Evolutionary conservation across 352 stramenopile species (phyloP).

Genomic region (Paralagenidium karlingii): DNA sequence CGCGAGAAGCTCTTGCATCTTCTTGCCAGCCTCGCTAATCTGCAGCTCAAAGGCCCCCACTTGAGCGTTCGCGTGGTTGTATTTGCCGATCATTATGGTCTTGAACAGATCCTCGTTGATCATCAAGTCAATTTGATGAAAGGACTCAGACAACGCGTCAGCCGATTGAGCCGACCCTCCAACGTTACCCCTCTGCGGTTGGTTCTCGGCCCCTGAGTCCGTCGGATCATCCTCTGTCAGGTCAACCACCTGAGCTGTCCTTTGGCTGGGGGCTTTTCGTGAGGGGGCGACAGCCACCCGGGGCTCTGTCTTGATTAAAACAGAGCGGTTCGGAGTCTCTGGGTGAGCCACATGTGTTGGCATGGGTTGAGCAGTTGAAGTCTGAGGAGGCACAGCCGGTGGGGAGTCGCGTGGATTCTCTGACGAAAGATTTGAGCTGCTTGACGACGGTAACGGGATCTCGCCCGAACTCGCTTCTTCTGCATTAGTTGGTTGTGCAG

Average conservation of each 20-base stretch:
- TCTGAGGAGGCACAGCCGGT: not conserved
- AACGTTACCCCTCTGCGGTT: conserved; percentile 12
- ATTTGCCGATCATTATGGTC: conserved; percentile 36
- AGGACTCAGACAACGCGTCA: conserved; percentile 5
- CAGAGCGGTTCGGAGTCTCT: conserved; percentile 4
- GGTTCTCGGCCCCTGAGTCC: conserved; percentile 13
- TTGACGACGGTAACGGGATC: too few relatives aligned
- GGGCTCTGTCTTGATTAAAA: conserved; percentile 12
- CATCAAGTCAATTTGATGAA: conserved; percentile 20
- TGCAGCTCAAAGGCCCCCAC: conserved; percentile 36
- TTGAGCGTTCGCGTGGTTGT: conserved; percentile 30
- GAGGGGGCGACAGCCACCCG: too few relatives aligned
- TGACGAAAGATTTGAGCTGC: too few relatives aligned
- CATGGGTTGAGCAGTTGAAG: not conserved
- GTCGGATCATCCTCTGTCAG: conserved; percentile 16
- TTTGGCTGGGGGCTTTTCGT: too few relatives aligned
- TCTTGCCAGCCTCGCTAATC: conserved; percentile 10
- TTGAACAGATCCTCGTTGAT: conserved; percentile 38
- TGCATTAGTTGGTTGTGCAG: too few relatives aligned
- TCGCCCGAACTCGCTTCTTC: too few relatives aligned
- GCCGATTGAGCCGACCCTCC: conserved; percentile 14
- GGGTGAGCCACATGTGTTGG: not conserved
- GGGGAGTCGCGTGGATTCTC: not conserved
- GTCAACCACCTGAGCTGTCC: conserved; percentile 16
- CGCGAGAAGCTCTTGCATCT: conserved; percentile 21